Evolutionary conservation across 2,329 filamentous ascomycete genomes (phyloP), one percentile per base, ranked within the genome.

Genomic region (Bipolaris oryzae): DNA sequence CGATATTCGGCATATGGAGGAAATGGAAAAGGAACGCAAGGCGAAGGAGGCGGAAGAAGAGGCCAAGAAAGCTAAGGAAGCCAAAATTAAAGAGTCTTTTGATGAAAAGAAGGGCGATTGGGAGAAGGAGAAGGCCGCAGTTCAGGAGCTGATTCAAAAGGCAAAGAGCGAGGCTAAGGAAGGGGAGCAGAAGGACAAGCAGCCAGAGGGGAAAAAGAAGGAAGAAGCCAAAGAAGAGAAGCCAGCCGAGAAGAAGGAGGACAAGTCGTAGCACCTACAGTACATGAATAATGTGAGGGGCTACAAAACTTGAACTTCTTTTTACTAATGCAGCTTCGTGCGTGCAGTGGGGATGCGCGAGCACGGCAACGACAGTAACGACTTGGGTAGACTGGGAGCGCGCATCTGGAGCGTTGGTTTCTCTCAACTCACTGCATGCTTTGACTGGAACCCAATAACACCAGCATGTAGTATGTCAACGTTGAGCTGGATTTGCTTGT

Each of bases 1-100:
- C 71, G 95, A 99, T 71, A 91, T 98, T 61, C 88, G 90, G 57
- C 95, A 98, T 72, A 99, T 99, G 95, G 94, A 93, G 85, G 92
- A 97, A 78, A 97, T 98, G 94, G 94, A 98, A 73, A 83, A 88
- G 63, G 93, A 98, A 74, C 87, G 89, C 53, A 84, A 90, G 62
- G 87, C 86, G 23, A 89, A 88, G 45, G 94, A 97, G 75, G 84
- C 87, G 28, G 92, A 95, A 75, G 91, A 96, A 72, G 84, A 86
- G 65, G 87, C 89, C 59, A 88, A 89, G 71, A 84, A 85, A 21
- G 89, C 92, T 58, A 86, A 87, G 53, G 81, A 88, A 65, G 88
- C 91, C 72, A 91, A 91, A 78, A 87, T 95, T 58, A 89, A 94
- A 68, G 87, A 91, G 52, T 83, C 90, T 45, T 97, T 96, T 72